Conservation (phyloP, 2,329 filamentous ascomycete species). For the Exutisphaerella laricina region DNA sequence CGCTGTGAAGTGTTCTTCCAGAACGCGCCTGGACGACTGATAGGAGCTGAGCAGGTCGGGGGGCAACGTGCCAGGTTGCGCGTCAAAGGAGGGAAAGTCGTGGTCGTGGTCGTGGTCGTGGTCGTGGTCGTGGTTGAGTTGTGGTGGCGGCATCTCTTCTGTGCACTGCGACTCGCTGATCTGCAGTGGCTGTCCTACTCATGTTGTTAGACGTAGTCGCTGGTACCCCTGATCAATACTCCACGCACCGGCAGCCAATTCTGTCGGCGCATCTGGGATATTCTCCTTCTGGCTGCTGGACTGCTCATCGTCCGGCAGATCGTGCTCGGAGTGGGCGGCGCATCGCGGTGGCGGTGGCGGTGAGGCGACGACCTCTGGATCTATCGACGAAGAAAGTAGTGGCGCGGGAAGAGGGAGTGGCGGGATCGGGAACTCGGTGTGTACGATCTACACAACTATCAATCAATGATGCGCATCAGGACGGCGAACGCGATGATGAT, state of each 20-base stretch:
- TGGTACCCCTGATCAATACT: background rate
- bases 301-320: constrained; percentile 21
- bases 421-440: constrained; percentile 69
- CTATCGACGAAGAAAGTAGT: constrained; percentile 38
- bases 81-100: constrained; percentile 11
- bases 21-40: constrained; percentile 25
- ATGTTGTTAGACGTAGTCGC: background rate
- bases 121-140: too few species aligned
- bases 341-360: constrained; percentile 31
- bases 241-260: constrained; percentile 27
- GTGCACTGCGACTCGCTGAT: constrained; percentile 24
- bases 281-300: constrained; percentile 62
- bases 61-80: constrained; percentile 50
- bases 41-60: constrained; percentile 56
- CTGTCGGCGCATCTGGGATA: constrained; percentile 38
- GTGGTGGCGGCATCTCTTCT: constrained; percentile 16
- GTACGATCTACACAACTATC: constrained; percentile 57
- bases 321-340: constrained; percentile 29
- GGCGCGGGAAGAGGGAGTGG: constrained; percentile 47
- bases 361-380: constrained; percentile 31
- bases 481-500: too few species aligned
- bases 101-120: too few species aligned
- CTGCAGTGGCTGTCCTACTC: constrained; percentile 20
- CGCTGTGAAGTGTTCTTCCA: constrained; percentile 55
- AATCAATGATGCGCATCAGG: too few species aligned